Evolutionary conservation across 352 stramenopile genomes (phyloP).

Genomic region (Phytophthora sp.): DNA sequence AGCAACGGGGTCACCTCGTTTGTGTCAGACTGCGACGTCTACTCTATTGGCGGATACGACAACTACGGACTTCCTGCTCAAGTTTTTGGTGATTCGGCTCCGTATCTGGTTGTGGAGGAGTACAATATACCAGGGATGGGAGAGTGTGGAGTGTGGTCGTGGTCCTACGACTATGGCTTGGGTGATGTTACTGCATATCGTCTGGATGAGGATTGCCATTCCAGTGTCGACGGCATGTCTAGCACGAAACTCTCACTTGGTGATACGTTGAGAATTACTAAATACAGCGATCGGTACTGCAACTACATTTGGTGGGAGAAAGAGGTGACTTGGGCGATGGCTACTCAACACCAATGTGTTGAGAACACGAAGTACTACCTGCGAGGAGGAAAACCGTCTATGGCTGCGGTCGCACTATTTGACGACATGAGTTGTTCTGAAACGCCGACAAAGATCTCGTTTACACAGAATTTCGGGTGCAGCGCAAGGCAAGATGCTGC

Average conservation of each 20-base stretch:
- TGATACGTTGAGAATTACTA: background rate
- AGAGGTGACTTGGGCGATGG: background rate
- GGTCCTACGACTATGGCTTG: background rate
- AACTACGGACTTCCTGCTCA: background rate
- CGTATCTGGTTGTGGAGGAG: conserved; percentile 13
- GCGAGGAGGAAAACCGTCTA: background rate
- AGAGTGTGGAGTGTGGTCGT: background rate
- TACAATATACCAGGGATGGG: background rate
- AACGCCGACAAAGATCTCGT: background rate
- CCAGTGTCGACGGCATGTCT: background rate
- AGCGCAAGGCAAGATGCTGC: background rate
- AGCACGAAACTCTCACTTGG: conserved; percentile 5
- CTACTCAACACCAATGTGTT: background rate
- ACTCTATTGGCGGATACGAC: background rate
- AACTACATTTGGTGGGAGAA: background rate
- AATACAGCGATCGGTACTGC: conserved; percentile 4
- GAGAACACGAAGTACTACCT: conserved; percentile 3
- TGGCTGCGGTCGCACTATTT: background rate
- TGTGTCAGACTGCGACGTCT: conserved; percentile 5
- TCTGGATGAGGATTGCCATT: conserved; percentile 13
- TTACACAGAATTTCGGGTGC: background rate
- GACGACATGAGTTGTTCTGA: conserved; percentile 11
- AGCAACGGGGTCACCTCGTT: background rate
- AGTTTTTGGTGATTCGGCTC: background rate
- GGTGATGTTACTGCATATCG: conserved; percentile 1